Conservation (phyloP, 164 flowering plant genomes). For the Litsea cubeba region DNA sequence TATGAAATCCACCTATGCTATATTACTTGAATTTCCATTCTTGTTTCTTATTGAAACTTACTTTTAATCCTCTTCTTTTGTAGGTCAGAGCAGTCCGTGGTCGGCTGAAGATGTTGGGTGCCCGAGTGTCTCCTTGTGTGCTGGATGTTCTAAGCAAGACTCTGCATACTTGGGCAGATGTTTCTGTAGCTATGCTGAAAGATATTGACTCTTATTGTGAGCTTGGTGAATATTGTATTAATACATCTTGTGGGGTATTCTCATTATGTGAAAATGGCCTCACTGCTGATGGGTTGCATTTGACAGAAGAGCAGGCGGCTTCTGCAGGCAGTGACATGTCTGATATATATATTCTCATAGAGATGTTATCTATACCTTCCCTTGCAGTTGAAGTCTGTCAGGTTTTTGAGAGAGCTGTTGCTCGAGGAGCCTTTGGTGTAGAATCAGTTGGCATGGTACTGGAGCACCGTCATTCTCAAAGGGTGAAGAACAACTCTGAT, state of each 20-base stretch:
- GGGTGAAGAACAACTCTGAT: constrained; percentile 35
- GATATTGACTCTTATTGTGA: constrained; percentile 77
- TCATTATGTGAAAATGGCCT: constrained; percentile 54
- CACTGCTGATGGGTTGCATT: constrained; percentile 35
- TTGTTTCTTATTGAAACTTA: neutral
- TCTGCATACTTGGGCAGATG: constrained; percentile 72
- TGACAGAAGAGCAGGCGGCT: constrained; percentile 40
- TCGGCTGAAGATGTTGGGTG: constrained; percentile 68
- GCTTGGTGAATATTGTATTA: constrained; percentile 33
- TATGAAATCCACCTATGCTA: neutral
- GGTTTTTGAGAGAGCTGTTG: constrained; percentile 86
- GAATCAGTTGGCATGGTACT: constrained; percentile 74
- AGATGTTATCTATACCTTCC: constrained; percentile 84
- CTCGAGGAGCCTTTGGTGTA: constrained; percentile 62
- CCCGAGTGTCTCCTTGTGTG: constrained; percentile 70
- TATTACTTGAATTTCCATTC: neutral
- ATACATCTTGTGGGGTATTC: constrained; percentile 27
- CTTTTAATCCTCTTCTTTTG: constrained; percentile 16
- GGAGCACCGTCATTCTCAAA: constrained; percentile 73
- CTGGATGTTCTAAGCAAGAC: constrained; percentile 76
- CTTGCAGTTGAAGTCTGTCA: constrained; percentile 84
- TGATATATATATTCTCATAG: constrained; percentile 71
- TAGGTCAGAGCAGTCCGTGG: constrained; percentile 82
- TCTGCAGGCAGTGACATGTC: constrained; percentile 50
- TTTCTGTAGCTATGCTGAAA: constrained; percentile 68